Evolutionary conservation across 352 stramenopile species (phyloP).

Genomic region (Peronospora farinosa): DNA sequence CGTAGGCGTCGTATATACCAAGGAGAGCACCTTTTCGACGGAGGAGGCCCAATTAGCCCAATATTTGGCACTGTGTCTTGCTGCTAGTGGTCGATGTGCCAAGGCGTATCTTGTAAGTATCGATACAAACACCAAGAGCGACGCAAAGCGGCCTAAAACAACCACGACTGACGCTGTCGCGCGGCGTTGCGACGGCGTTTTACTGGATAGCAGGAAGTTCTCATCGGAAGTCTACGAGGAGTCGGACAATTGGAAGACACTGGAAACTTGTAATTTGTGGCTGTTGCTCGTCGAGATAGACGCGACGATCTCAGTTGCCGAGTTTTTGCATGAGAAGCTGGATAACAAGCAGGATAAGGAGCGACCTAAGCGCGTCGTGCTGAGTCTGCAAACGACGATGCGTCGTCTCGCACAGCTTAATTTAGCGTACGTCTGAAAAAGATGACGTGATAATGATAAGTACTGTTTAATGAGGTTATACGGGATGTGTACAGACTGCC

Average conservation of each 20-base stretch:
- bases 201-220: constrained; percentile 32
- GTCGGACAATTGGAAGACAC: constrained; percentile 25
- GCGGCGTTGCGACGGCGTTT: constrained; percentile 42
- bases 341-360: constrained; percentile 25
- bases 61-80: constrained; percentile 56
- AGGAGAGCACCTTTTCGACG: constrained; percentile 34
- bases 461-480: background rate
- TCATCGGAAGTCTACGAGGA: constrained; percentile 32
- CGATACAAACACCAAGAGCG: constrained; percentile 1
- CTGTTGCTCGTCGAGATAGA: constrained; percentile 52
- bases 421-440: constrained; percentile 27
- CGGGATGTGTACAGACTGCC: constrained; percentile 39
- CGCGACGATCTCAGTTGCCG: constrained; percentile 27
- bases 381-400: constrained; percentile 59
- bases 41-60: constrained; percentile 55
- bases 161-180: constrained; percentile 13
- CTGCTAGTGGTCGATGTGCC: constrained; percentile 39
- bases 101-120: constrained; percentile 44
- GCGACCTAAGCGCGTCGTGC: constrained; percentile 40
- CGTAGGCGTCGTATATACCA: constrained; percentile 57
- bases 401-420: constrained; percentile 54
- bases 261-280: constrained; percentile 57
- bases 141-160: background rate
- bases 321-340: constrained; percentile 45
- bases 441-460: background rate